Base-by-base conservation (phyloP, 208 protist species). In the Wallacemonas collosoma region DNA sequence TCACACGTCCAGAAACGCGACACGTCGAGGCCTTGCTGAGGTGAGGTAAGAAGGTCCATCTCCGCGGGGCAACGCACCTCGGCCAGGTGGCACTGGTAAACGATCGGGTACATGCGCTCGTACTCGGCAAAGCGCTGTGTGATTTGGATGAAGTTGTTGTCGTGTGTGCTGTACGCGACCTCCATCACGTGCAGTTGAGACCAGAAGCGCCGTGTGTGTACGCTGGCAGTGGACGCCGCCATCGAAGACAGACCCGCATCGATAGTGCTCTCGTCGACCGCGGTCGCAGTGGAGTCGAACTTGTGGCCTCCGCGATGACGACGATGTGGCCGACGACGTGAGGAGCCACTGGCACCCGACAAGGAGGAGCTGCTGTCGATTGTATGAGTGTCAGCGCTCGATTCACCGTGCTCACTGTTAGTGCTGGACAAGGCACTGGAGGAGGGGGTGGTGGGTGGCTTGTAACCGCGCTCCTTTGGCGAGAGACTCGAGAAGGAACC, bases 171-270 rank as follows among this genome's bases (percentile, higher is more conserved):
- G 77, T 76, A 80, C 0, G 83, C 85, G 44, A 89, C 61, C 67
- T 90, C 80, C 81, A 93, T 79, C 64, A 89, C 85, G 68, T 90
- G 82, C 43, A 90, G 63, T 73, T 90, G 85, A 39, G 82, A 77
- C 88, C 88, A 93, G 68, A 89, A 74, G n/a, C 72, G 57, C 68
- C 66, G 72, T 64, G 63, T 71, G 79, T 76, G 77, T 47, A 80
- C 71, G 9, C 73, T 75, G 57, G 44, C 7, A 48, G 12, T 66
- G n/a, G 68, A 45, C 26, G 11, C 45, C 41, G 51, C 36, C 39
- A 68, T 41, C 55, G 60, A 65, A 3, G 60, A 65, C 40, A 65
- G 43, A 14, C 60, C 44, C 38, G 50, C 39, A 2, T 48, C 61
- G 35, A 35, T 66, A 26, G 6, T 43, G 17, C 8, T 35, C n/a